phyloP scores from a whole-genome alignment of 2,329 filamentous ascomycete genomes.

The Sclerotinia trifoliorum region DNA sequence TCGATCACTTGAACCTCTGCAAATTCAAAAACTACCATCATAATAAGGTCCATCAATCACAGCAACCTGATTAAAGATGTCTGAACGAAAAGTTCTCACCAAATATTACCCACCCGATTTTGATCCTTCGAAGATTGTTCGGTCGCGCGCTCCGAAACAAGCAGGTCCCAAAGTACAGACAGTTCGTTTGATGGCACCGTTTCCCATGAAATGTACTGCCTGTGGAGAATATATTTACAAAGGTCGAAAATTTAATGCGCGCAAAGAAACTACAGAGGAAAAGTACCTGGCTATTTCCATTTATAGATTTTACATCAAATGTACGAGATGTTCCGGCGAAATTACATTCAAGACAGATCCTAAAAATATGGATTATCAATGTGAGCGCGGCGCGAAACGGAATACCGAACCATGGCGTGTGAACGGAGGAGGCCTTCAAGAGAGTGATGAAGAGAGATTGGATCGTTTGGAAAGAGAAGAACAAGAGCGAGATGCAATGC shows the following conservation, averaged over 20 bases:
- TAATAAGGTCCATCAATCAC: neutral
- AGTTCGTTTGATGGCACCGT: slow-evolving; percentile 87
- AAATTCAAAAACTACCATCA: neutral
- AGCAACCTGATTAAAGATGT: slow-evolving; percentile 56
- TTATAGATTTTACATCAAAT: slow-evolving; percentile 87
- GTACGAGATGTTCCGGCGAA: slow-evolving; percentile 79
- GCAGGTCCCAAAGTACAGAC: slow-evolving; percentile 78
- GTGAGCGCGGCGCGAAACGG: slow-evolving; percentile 76
- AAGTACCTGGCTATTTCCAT: slow-evolving; percentile 87
- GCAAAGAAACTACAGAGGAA: slow-evolving; percentile 89
- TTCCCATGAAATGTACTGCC: slow-evolving; percentile 69
- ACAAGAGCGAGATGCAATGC: slow-evolving; percentile 87
- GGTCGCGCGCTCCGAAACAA: slow-evolving; percentile 66
- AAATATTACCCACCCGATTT: slow-evolving; percentile 75
- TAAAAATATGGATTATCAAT: slow-evolving; percentile 87
- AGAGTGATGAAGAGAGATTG: slow-evolving; percentile 83
- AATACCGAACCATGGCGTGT: slow-evolving; percentile 89
- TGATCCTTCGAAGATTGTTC: slow-evolving; percentile 77
- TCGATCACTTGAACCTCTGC: neutral
- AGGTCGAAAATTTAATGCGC: slow-evolving; percentile 91
- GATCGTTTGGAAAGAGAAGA: slow-evolving; percentile 80
- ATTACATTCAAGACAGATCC: slow-evolving; percentile 95
- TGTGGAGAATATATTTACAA: slow-evolving; percentile 86
- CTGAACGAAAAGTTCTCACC: slow-evolving; percentile 77
- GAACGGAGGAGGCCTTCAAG: slow-evolving; percentile 56